phyloP scores from a whole-genome alignment of 2,329 filamentous ascomycete genomes.

The Talaromyces sp. region DNA sequence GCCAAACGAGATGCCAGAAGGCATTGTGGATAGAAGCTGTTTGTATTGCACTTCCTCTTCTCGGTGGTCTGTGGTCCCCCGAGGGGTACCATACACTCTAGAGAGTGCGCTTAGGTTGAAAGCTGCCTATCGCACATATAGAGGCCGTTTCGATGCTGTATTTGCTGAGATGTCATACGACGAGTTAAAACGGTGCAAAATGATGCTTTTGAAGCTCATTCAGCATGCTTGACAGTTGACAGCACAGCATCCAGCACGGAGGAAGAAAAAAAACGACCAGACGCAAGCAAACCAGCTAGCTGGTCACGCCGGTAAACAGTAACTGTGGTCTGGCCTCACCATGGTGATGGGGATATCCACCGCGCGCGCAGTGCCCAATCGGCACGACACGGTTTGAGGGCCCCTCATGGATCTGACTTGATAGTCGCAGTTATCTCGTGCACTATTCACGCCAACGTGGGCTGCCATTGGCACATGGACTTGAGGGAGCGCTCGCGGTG shows the following conservation, averaged over 20 bases:
- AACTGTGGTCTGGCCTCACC: neutral
- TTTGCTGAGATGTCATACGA: neutral
- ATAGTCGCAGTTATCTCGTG: neutral
- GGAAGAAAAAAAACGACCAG: neutral
- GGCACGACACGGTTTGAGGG: neutral
- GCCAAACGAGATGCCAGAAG: conserved; percentile 6
- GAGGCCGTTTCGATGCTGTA: neutral
- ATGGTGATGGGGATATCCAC: neutral
- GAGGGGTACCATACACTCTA: conserved; percentile 10
- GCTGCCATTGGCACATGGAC: neutral
- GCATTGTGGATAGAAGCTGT: conserved; percentile 7
- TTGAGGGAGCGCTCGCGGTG: neutral
- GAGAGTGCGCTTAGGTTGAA: neutral
- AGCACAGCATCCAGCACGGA: neutral
- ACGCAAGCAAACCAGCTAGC: neutral
- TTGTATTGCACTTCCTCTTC: neutral
- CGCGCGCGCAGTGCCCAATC: neutral
- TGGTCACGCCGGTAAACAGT: neutral
- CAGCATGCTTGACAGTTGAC: neutral
- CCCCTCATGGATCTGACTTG: neutral
- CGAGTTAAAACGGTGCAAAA: neutral
- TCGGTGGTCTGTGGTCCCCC: conserved; percentile 1
- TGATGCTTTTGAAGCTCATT: neutral
- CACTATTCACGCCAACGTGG: neutral
- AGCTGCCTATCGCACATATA: neutral